Percentiles rank a stretch among this genome's conserved stretches.
phyloP scores from a whole-genome alignment of 129 eudicot species.

The Kitagawia praeruptora region DNA sequence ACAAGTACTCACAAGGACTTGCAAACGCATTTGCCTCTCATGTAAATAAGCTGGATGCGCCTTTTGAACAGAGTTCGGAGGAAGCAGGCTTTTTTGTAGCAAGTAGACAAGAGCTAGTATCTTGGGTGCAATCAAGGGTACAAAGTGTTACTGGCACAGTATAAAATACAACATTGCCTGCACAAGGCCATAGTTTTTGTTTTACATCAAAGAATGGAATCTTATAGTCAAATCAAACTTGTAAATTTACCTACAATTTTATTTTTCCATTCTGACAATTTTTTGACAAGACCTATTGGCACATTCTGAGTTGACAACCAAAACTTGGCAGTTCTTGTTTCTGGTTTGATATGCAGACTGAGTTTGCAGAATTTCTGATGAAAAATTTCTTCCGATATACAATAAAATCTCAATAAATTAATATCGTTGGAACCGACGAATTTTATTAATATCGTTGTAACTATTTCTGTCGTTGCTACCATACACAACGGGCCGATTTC shows the following conservation, averaged over 20 bases:
- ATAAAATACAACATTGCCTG: constrained; percentile 1
- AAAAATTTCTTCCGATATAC: neutral
- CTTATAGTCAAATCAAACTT: neutral
- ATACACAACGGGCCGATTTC: no score
- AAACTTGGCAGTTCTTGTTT: neutral
- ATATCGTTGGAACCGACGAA: no score
- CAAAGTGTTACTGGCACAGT: constrained; percentile 12
- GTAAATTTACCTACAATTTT: neutral
- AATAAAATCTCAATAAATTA: no score
- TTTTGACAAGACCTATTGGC: neutral
- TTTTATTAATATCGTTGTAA: no score
- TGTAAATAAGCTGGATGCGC: constrained; percentile 38
- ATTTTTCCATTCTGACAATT: neutral
- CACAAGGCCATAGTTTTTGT: neutral
- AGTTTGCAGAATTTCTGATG: neutral
- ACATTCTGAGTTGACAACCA: neutral
- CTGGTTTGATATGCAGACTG: neutral
- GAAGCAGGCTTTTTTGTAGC: constrained; percentile 43
- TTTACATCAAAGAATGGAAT: neutral
- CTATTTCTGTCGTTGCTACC: no score
- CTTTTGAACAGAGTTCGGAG: constrained; percentile 38
- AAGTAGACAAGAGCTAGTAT: constrained; percentile 36
- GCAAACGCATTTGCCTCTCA: constrained; percentile 43
- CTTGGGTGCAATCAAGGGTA: constrained; percentile 38
- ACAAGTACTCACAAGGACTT: constrained; percentile 48